Evolutionary conservation across 2,329 filamentous ascomycete genomes (phyloP).

Genomic region (Penicillium expansum): DNA sequence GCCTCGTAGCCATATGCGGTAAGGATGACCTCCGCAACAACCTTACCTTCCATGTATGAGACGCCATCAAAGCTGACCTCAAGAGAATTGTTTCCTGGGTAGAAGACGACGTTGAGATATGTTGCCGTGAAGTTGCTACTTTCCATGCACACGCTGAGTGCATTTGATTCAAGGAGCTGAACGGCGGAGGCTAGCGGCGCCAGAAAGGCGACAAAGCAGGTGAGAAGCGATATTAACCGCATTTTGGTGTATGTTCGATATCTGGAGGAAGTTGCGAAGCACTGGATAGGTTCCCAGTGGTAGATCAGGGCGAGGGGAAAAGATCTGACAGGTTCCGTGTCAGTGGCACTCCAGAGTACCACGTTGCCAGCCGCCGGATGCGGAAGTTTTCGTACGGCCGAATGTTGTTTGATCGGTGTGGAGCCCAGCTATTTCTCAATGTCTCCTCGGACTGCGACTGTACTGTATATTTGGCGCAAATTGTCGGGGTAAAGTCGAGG

Average conservation of each 20-base stretch:
- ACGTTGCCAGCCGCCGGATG: slow-evolving; percentile 36
- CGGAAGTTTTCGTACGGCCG: slow-evolving; percentile 28
- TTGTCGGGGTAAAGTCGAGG: not conserved
- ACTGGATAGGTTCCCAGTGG: not conserved
- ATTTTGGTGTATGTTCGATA: slow-evolving; percentile 26
- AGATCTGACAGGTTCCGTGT: slow-evolving; percentile 15
- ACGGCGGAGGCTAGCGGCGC: slow-evolving; percentile 57
- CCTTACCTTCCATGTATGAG: slow-evolving; percentile 78
- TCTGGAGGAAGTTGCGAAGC: slow-evolving; percentile 5
- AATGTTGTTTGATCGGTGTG: slow-evolving; percentile 12
- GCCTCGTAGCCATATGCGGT: slow-evolving; percentile 79
- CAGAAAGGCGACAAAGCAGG: slow-evolving; percentile 41
- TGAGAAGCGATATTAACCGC: slow-evolving; percentile 34
- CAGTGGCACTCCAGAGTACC: slow-evolving; percentile 34
- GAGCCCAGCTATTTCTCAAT: slow-evolving; percentile 8
- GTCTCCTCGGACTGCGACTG: slow-evolving; percentile 1
- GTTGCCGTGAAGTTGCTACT: slow-evolving; percentile 84
- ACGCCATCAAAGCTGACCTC: slow-evolving; percentile 74
- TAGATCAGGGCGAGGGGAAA: slow-evolving; percentile 14
- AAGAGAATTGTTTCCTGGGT: slow-evolving; percentile 65
- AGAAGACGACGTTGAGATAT: slow-evolving; percentile 75
- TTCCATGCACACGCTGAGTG: slow-evolving; percentile 78
- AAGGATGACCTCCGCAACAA: slow-evolving; percentile 72
- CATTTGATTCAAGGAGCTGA: slow-evolving; percentile 73
- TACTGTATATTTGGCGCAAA: slow-evolving; percentile 2